Percentiles rank a stretch among this genome's conserved stretches.
Conservation (phyloP, 2,329 filamentous ascomycete species). For the Verticillium zaregamsianum region DNA sequence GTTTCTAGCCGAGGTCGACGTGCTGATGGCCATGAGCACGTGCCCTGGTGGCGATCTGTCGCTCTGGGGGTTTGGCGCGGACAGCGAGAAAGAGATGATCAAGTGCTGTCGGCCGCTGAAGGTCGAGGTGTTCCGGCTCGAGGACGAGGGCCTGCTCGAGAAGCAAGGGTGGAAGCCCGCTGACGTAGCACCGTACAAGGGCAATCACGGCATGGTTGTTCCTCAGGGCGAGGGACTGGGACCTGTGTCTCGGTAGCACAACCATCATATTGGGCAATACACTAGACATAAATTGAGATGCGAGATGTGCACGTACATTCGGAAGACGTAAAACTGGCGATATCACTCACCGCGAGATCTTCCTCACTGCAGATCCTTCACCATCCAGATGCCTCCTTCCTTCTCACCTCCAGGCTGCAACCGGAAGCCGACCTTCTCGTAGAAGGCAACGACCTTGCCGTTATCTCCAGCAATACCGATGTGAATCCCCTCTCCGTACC, state of each 20-base stretch:
- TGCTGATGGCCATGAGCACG: slow-evolving; percentile 61
- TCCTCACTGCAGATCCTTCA: slow-evolving; percentile 27
- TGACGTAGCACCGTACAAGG: slow-evolving; percentile 56
- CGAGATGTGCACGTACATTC: too few relatives aligned
- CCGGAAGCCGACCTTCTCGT: slow-evolving; percentile 41
- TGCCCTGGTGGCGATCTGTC: slow-evolving; percentile 80
- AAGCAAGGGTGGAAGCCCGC: slow-evolving; percentile 59
- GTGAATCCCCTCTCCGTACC: slow-evolving; percentile 33
- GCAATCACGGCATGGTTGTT: slow-evolving; percentile 58
- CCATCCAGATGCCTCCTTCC: slow-evolving; percentile 36
- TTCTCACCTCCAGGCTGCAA: slow-evolving; percentile 29
- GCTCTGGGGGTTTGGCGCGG: slow-evolving; percentile 73
- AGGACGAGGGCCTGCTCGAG: slow-evolving; percentile 46
- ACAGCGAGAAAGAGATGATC: slow-evolving; percentile 63
- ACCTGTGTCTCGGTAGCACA: background rate
- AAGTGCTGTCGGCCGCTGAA: slow-evolving; percentile 69
- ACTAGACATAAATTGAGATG: too few relatives aligned
- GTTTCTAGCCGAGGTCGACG: slow-evolving; percentile 76
- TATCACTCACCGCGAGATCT: too few relatives aligned
- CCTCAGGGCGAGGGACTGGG: slow-evolving; percentile 6
- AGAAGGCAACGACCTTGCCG: slow-evolving; percentile 42
- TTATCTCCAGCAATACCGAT: slow-evolving; percentile 43
- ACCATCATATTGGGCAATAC: too few relatives aligned
- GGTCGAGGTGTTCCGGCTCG: slow-evolving; percentile 66
- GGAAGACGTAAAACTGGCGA: too few relatives aligned